Evolutionary conservation across 371 early-diverging fungal species (phyloP).

Genomic region (Encephalitozoon intestinalis): DNA sequence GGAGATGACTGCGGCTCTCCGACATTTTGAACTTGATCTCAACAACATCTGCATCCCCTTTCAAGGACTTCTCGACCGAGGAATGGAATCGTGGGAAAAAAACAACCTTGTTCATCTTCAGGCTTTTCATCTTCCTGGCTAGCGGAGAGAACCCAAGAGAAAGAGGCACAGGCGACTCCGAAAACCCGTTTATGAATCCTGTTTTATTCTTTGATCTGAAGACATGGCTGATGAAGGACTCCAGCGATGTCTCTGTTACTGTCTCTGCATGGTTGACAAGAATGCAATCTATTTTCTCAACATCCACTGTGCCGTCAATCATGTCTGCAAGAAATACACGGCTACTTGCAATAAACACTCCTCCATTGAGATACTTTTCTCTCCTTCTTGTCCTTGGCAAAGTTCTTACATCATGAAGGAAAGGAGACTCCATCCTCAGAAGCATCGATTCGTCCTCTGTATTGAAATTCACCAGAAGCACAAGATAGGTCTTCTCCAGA

Average conservation of each 20-base stretch:
- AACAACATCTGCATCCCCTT: conserved; percentile 8
- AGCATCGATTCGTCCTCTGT: conserved; percentile 64
- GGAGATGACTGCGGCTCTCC: conserved; percentile 12
- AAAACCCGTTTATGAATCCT: conserved; percentile 48
- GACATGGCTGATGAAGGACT: conserved; percentile 49
- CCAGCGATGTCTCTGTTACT: conserved; percentile 28
- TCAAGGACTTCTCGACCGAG: conserved; percentile 29
- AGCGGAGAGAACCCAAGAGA: not conserved
- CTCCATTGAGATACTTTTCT: conserved; percentile 64
- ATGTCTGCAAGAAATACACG: conserved; percentile 84
- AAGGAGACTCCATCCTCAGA: conserved; percentile 64
- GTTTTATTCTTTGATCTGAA: conserved; percentile 26
- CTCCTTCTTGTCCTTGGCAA: not conserved
- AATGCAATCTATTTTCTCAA: conserved; percentile 70
- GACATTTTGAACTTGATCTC: conserved; percentile 31
- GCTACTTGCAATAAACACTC: conserved; percentile 75
- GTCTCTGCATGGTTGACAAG: conserved; percentile 69
- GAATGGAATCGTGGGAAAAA: conserved; percentile 54
- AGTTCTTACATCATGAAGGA: conserved; percentile 11
- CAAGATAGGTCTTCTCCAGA: conserved; percentile 67
- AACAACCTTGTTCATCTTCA: conserved; percentile 24
- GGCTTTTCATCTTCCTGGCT: not conserved
- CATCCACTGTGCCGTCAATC: conserved; percentile 70
- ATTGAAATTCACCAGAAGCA: conserved; percentile 70
- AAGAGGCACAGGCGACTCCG: conserved; percentile 17